Evolutionary conservation across 345 rosid species (phyloP), one percentile per base, ranked within the genome.

Genomic region (Trapa bicornis): DNA sequence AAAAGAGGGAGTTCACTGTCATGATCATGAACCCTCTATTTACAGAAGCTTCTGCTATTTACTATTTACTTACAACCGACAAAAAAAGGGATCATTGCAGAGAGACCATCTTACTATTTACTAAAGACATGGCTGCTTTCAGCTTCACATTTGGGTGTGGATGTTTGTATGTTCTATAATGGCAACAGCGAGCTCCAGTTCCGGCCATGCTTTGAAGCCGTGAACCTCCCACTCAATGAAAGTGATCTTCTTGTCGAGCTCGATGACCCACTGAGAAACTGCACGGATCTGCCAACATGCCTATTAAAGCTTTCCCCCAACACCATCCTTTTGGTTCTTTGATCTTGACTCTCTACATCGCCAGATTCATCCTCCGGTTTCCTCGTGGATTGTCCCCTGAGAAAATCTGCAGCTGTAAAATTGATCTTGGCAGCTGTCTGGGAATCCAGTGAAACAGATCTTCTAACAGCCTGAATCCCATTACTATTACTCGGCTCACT

Each of bases 381-480:
- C 74, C 77, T 61, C n/a, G 65, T 6, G 70, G 69, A 71, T 13
- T 58, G 32, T 15, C 63, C 63, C 37, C 9, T 58, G 12, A 56
- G 41, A 68, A 69, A 68, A 60, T 50, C 71, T 2, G 71, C 74
- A 9, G 79, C 54, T 67, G 72, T 78, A 37, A 77, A 67, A 75
- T 73, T 80, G 68, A 80, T 78, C 76, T 80, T 83, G 57, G 69
- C 75, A 70, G 82, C 89, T 1, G 87, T 79, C 48, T 79, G 48
- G 36, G 84, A 87, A 80, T 87, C 86, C 73, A 92, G 62, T 3
- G 98, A 92, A 79, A 83, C 81, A 13, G 94, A 84, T 80, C 97
- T 75, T 75, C 93, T 78, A 73, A 86, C 75, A 45, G 84, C 72
- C 67, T 82, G 77, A 32, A 75, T 32, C 61, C 53, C 84, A 13